Percentiles rank a stretch among this genome's conserved stretches.
Evolutionary conservation across 768 basidiomycete genomes (phyloP).

Genomic region (Boletus eberwhitei): DNA sequence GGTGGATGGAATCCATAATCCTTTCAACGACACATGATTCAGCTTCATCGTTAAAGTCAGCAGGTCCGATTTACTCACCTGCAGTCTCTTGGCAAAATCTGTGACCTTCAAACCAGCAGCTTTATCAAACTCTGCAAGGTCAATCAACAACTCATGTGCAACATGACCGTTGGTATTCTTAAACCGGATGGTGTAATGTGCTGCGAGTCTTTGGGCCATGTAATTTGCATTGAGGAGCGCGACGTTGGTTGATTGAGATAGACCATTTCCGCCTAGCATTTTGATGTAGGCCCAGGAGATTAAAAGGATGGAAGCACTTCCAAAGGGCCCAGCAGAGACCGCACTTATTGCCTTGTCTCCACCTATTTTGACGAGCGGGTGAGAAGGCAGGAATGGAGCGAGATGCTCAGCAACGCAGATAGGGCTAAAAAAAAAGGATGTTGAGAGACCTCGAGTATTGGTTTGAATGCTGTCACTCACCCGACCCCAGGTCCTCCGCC

Average conservation of each 20-base stretch:
- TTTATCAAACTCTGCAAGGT: constrained; percentile 94
- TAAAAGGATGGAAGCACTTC: constrained; percentile 90
- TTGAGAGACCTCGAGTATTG: neutral
- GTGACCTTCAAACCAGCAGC: constrained; percentile 85
- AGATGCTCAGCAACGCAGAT: constrained; percentile 95
- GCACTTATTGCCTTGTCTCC: constrained; percentile 77
- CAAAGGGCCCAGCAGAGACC: constrained; percentile 89
- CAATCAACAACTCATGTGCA: constrained; percentile 94
- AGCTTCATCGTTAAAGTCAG: neutral
- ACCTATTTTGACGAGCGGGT: constrained; percentile 68
- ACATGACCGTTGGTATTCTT: constrained; percentile 90
- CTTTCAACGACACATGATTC: constrained; percentile 31
- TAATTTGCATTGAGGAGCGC: constrained; percentile 97
- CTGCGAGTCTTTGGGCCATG: constrained; percentile 84
- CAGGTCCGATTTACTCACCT: constrained; percentile 44
- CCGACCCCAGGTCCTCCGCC: constrained; percentile 97
- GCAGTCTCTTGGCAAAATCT: constrained; percentile 95
- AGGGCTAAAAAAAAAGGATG: constrained; percentile 45
- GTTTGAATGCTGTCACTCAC: constrained; percentile 36
- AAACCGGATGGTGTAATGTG: constrained; percentile 83
- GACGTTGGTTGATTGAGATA: constrained; percentile 79
- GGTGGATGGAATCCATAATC: constrained; percentile 96
- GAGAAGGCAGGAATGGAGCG: constrained; percentile 89
- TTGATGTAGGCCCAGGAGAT: constrained; percentile 99
- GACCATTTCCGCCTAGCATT: constrained; percentile 95